Conservation (phyloP, 2,329 filamentous ascomycete genomes). For the Xylariaceae sp. region DNA sequence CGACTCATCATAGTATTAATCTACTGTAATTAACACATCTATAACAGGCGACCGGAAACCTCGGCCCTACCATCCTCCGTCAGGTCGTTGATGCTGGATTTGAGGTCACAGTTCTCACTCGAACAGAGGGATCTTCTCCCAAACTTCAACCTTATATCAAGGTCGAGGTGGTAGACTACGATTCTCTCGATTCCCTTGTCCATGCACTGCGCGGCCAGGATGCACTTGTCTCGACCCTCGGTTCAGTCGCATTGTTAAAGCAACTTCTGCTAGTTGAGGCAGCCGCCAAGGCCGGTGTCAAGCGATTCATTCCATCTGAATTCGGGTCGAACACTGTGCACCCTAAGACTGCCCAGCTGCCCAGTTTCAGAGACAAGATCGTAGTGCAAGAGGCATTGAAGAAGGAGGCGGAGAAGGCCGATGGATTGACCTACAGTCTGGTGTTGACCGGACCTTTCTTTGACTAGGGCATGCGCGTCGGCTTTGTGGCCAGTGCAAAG, state of each 20-base stretch:
- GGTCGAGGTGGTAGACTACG: constrained; percentile 45
- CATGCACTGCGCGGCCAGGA: constrained; percentile 52
- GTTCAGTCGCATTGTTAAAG: constrained; percentile 34
- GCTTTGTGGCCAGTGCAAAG: constrained; percentile 17
- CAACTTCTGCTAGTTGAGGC: constrained; percentile 50
- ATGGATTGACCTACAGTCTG: constrained; percentile 17
- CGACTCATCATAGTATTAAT: too few relatives aligned
- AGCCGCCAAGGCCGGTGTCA: constrained; percentile 53
- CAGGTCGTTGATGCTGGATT: constrained; percentile 39
- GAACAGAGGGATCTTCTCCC: constrained; percentile 36
- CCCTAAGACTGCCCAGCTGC: constrained; percentile 37
- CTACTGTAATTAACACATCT: not conserved
- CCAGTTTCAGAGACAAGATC: constrained; percentile 49
- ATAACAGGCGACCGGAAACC: constrained; percentile 23
- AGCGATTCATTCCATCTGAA: constrained; percentile 58
- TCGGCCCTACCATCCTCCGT: constrained; percentile 37
- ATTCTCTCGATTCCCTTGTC: constrained; percentile 43
- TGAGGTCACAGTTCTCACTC: constrained; percentile 52
- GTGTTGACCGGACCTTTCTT: constrained; percentile 38
- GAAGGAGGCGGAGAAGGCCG: constrained; percentile 36
- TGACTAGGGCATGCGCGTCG: constrained; percentile 19
- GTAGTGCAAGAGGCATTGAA: constrained; percentile 37
- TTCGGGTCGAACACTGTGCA: constrained; percentile 42
- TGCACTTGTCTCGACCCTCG: constrained; percentile 50
- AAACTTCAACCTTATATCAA: constrained; percentile 34